Evolutionary conservation across 805 yeast genomes (phyloP).

Genomic region (Saccharomyces cerevisiae): DNA sequence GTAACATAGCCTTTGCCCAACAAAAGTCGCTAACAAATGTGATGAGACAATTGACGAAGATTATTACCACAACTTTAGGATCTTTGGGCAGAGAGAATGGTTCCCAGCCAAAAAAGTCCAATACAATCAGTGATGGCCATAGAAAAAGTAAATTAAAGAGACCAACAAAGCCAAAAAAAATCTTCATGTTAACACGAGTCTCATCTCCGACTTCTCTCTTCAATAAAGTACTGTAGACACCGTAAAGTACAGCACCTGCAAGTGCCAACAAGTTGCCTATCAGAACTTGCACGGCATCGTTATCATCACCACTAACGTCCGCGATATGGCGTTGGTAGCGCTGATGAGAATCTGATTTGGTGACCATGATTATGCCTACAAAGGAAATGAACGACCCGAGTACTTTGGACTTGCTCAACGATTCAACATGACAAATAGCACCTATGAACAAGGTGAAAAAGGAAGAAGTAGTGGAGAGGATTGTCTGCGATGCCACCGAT

Average conservation of each 20-base stretch:
- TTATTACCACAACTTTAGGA: constrained; percentile 41
- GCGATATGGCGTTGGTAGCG: constrained; percentile 6
- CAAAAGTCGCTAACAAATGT: constrained; percentile 85
- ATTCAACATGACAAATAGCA: constrained; percentile 60
- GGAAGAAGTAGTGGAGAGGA: constrained; percentile 83
- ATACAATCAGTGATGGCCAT: constrained; percentile 73
- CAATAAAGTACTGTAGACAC: constrained; percentile 78
- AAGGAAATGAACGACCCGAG: constrained; percentile 65
- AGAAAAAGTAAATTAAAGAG: constrained; percentile 61
- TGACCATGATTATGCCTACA: constrained; percentile 71
- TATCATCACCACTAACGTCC: constrained; percentile 17
- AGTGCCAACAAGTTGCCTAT: constrained; percentile 77
- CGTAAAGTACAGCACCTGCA: constrained; percentile 82
- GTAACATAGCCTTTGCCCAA: constrained; percentile 91
- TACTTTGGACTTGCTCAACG: constrained; percentile 54
- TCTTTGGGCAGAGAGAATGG: constrained; percentile 61
- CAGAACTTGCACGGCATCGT: constrained; percentile 32
- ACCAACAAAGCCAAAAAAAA: constrained; percentile 94
- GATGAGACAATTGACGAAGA: constrained; percentile 59
- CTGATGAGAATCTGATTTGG: constrained; percentile 50
- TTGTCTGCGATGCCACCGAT: constrained; percentile 89
- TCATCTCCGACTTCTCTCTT: constrained; percentile 69
- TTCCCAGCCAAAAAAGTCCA: constrained; percentile 61
- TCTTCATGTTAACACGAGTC: constrained; percentile 67
- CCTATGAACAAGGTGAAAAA: constrained; percentile 88